Conservation (phyloP, 805 yeast species). For the Brettanomyces custersianus region DNA sequence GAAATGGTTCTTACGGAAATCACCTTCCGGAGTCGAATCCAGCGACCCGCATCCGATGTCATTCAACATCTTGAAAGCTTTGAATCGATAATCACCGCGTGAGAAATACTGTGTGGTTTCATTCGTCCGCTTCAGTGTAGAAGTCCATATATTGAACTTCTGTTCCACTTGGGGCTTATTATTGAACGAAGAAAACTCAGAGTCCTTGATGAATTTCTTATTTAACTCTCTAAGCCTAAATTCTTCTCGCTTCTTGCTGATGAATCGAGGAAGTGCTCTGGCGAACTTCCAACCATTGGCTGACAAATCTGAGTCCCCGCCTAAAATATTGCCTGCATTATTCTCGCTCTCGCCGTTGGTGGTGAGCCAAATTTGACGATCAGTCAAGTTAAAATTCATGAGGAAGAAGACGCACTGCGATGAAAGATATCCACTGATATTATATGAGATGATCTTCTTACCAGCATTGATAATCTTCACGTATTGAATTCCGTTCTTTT, state of each 20-base stretch:
- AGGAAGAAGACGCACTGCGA: conserved; percentile 49
- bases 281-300: conserved; percentile 24
- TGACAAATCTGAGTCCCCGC: conserved; percentile 26
- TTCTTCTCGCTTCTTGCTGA: conserved; percentile 25
- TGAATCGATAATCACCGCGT: conserved; percentile 20
- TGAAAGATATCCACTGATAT: conserved; percentile 48
- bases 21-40: conserved; percentile 24
- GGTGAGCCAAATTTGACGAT: conserved; percentile 29
- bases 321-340: conserved; percentile 19
- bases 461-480: conserved; percentile 59
- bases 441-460: conserved; percentile 44
- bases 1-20: conserved; percentile 19
- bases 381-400: conserved; percentile 30
- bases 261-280: conserved; percentile 26
- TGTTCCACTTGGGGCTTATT: conserved; percentile 15
- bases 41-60: conserved; percentile 27
- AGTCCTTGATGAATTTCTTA: conserved; percentile 24
- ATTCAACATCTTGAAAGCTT: conserved; percentile 26
- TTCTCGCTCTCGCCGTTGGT: conserved; percentile 25
- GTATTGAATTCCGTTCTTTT: conserved; percentile 42
- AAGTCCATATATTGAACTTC: conserved; percentile 28
- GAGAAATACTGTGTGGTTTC: conserved; percentile 26
- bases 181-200: conserved; percentile 10
- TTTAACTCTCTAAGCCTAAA: conserved; percentile 25
- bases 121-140: conserved; percentile 22